These are phyloP conservation scores for Bipolaris victoriae DNA, from an alignment of 2,329 filamentous ascomycete species.

Conservation along the genomic window DNA sequence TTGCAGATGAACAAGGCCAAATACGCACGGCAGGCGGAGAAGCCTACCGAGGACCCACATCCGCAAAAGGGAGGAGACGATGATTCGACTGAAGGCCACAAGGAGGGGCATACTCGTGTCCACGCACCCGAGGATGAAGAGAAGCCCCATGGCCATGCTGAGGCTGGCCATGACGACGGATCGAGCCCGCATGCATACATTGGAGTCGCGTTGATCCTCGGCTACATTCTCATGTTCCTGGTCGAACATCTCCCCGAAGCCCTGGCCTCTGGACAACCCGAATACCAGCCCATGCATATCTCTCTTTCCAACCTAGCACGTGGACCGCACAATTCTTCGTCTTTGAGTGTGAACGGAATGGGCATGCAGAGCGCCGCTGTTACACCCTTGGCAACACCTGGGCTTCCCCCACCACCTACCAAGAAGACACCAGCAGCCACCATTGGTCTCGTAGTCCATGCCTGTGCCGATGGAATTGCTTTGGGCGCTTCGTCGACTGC, in stretches of 20 bases:
- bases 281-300: constrained; percentile 79
- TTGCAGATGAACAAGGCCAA: constrained; percentile 29
- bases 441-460: constrained; percentile 92
- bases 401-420: constrained; percentile 41
- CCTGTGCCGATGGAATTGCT: constrained; percentile 92
- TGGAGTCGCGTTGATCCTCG: constrained; percentile 82
- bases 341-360: constrained; percentile 43
- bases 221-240: constrained; percentile 96
- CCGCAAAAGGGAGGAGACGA: constrained; percentile 48
- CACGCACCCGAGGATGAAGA: constrained; percentile 43
- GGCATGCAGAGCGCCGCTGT: constrained; percentile 33
- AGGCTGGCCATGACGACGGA: constrained; percentile 50
- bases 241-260: constrained; percentile 66
- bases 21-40: constrained; percentile 34
- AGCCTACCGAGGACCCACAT: constrained; percentile 28
- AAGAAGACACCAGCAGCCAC: constrained; percentile 62
- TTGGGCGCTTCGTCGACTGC: constrained; percentile 79
- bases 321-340: constrained; percentile 51
- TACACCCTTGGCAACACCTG: constrained; percentile 41
- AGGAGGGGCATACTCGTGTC: constrained; percentile 46
- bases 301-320: constrained; percentile 80
- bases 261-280: constrained; percentile 59
- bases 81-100: constrained; percentile 47
- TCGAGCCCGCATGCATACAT: constrained; percentile 72
- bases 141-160: constrained; percentile 53